Evolutionary conservation across 345 rosid species (phyloP).

Genomic region (Bruguiera sexangula): DNA sequence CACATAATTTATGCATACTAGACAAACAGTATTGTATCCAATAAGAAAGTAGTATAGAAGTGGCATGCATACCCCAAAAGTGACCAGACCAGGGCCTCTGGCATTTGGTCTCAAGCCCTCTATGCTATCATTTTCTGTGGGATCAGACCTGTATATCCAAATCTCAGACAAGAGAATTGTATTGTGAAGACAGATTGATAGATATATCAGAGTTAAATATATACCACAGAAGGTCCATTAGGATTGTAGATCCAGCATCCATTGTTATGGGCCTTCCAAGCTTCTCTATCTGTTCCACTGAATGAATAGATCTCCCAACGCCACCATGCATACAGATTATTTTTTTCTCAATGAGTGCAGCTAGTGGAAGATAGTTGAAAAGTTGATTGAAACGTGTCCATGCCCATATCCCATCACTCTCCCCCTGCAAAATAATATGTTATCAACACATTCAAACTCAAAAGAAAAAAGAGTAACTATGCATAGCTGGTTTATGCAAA

Average conservation of each 20-base stretch:
- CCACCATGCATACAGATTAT: conserved; percentile 99
- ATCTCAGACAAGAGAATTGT: not conserved
- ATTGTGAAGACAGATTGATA: not conserved
- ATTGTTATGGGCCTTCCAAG: conserved; percentile 95
- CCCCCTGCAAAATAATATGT: conserved; percentile 50
- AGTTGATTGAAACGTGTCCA: conserved; percentile 98
- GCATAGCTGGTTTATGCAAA: conserved; percentile 21
- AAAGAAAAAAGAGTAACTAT: not conserved
- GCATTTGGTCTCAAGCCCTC: conserved; percentile 99
- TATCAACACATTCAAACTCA: conserved; percentile 10
- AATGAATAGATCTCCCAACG: conserved; percentile 85
- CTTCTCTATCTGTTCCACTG: conserved; percentile 90
- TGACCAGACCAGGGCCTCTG: conserved; percentile 98
- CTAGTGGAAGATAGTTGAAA: conserved; percentile 87
- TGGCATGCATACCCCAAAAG: conserved; percentile 76
- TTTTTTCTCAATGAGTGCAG: conserved; percentile 97
- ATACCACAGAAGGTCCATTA: conserved; percentile 94
- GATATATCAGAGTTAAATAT: conserved; percentile 9
- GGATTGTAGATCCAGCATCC: conserved; percentile 87
- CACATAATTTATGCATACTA: not conserved
- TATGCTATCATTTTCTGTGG: conserved; percentile 91
- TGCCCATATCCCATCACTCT: conserved; percentile 95
- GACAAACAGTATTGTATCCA: conserved; percentile 1
- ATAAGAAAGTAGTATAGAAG: conserved; percentile 3
- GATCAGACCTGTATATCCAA: conserved; percentile 79